phyloP scores from a whole-genome alignment of 108 stramenopile species.

The Craspedostauros australis region DNA sequence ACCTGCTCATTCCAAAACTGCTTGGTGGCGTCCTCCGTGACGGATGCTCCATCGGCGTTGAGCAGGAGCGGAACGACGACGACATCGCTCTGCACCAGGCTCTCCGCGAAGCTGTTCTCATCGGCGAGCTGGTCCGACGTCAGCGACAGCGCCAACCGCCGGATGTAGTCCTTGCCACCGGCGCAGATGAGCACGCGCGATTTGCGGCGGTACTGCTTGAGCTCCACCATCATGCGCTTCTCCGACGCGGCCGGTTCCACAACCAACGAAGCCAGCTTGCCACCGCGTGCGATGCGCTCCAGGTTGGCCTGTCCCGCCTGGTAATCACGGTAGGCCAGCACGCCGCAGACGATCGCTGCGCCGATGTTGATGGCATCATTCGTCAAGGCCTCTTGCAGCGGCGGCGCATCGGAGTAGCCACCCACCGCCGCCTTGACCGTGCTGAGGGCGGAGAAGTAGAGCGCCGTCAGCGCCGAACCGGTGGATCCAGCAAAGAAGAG shows the following conservation, averaged over 20 bases:
- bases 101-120: constrained; percentile 56
- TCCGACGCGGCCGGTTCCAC: constrained; percentile 48
- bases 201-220: constrained; percentile 53
- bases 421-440: constrained; percentile 50
- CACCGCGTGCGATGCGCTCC: constrained; percentile 66
- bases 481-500: constrained; percentile 58
- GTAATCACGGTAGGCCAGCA: constrained; percentile 51
- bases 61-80: constrained; percentile 69
- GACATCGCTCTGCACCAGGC: constrained; percentile 50
- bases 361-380: constrained; percentile 63
- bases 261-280: constrained; percentile 51
- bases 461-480: constrained; percentile 55
- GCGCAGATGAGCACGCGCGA: constrained; percentile 68
- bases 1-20: constrained; percentile 20
- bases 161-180: constrained; percentile 67
- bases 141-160: constrained; percentile 47
- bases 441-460: constrained; percentile 64
- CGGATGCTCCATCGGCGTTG: constrained; percentile 8
- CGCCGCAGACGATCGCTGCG: constrained; percentile 49
- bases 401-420: constrained; percentile 50
- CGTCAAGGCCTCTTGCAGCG: constrained; percentile 54
- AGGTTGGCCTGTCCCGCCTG: constrained; percentile 64
- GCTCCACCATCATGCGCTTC: constrained; percentile 10
- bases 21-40: constrained; percentile 8
- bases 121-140: constrained; percentile 69